These are phyloP conservation scores for Fusarium longipes DNA, from an alignment of 2,329 filamentous ascomycete genomes.

Conservation along the genomic window DNA sequence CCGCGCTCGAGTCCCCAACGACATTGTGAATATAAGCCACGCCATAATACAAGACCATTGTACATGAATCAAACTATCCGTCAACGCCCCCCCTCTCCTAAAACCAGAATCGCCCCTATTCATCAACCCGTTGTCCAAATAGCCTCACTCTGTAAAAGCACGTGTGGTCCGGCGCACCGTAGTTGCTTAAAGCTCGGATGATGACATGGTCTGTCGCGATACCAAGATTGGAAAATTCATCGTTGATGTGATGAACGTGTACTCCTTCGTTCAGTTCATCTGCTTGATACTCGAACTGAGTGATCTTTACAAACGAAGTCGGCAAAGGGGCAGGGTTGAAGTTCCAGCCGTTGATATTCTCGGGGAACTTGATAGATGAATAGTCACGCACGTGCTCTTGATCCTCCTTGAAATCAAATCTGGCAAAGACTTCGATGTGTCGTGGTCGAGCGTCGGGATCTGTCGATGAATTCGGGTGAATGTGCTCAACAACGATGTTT, in stretches of 20 bases:
- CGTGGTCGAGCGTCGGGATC: conserved; percentile 72
- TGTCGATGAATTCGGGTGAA: conserved; percentile 69
- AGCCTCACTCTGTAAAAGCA: conserved; percentile 74
- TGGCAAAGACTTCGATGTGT: conserved; percentile 77
- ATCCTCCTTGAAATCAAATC: conserved; percentile 60
- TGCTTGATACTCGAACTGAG: conserved; percentile 65
- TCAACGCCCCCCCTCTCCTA: conserved; percentile 3
- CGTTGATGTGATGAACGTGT: conserved; percentile 65
- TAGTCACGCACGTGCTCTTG: conserved; percentile 58
- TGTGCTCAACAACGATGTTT: conserved; percentile 79
- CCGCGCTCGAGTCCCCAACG: conserved; percentile 27
- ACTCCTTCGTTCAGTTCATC: conserved; percentile 56
- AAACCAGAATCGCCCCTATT: neutral
- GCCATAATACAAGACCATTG: conserved; percentile 16
- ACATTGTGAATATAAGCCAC: conserved; percentile 25
- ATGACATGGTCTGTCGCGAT: conserved; percentile 64
- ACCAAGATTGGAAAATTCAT: conserved; percentile 60
- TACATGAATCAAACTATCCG: conserved; percentile 5
- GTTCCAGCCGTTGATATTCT: conserved; percentile 46
- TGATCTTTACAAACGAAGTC: conserved; percentile 66
- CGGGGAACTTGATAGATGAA: conserved; percentile 56
- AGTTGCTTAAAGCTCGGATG: conserved; percentile 68
- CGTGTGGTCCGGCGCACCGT: conserved; percentile 68
- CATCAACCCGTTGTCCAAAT: conserved; percentile 55
- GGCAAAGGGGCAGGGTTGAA: conserved; percentile 44